Base-by-base conservation (phyloP, 345 rosid species). In the Moricandia moricandioides region DNA sequence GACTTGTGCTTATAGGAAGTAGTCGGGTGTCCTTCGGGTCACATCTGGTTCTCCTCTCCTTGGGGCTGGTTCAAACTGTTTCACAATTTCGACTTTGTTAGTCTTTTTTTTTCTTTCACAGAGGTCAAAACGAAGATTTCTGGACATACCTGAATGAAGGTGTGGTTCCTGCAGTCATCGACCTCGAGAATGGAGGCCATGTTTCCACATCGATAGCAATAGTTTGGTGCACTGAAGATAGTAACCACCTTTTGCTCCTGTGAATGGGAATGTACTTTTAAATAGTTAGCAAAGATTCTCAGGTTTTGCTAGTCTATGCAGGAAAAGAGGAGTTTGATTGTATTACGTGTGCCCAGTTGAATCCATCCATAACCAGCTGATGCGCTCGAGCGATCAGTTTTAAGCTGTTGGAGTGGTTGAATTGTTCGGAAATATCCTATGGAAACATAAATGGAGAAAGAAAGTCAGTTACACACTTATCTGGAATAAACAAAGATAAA, bases 241-340 rank as follows among this genome's bases (percentile, higher is more conserved):
- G 95, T 94, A 35, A 94, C 98, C 81, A 91, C 98, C 84, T 94
- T 94, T 88, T 91, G 96, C 69, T 94, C 97, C 98, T 94, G 97
- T 68, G 45, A 64, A 79, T 61, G 73, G 51, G n/a, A 73, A 72
- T 69, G 29, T 4, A n/a, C 10, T 18, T 29, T 16, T 76, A 56
- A 13, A 37, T n/a, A 31, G 67, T 63, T 58, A 65, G 34, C 52
- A 39, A 37, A 40, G 67, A 65, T 45, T 68, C 45, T 57, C 31
- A 16, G 57, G 67, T 14, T 61, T 26, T n/a, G 26, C 51, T 26
- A 68, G 71, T n/a, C 33, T 54, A 62, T 7, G 37, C 8, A 34
- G 63, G 11, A 29, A 21, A 60, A 24, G 37, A 33, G 10, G 54
- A 51, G 62, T 72, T 62, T 35, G 67, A 59, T 79, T 51, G 43